Conservation (phyloP, 371 early-diverging fungal species). For the Lichtheimia corymbifera region DNA sequence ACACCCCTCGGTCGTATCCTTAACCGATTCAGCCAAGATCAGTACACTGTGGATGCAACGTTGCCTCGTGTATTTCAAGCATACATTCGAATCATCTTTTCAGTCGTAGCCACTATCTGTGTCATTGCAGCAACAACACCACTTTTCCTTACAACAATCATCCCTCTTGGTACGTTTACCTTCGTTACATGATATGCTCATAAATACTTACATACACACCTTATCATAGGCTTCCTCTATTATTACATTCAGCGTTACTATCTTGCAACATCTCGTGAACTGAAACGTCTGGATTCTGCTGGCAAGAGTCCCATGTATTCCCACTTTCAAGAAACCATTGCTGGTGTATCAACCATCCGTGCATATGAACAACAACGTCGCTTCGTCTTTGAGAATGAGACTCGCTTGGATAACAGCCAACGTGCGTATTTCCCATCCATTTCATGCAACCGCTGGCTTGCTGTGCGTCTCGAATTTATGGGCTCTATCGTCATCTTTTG, state of each 20-base stretch:
- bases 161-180: slow-evolving; percentile 48
- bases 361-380: slow-evolving; percentile 75
- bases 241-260: slow-evolving; percentile 71
- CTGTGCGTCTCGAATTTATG: slow-evolving; percentile 83
- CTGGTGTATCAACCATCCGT: slow-evolving; percentile 81
- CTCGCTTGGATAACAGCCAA: slow-evolving; percentile 78
- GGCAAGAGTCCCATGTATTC: slow-evolving; percentile 84
- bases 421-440: slow-evolving; percentile 81
- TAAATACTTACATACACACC: not conserved
- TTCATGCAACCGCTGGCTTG: slow-evolving; percentile 88
- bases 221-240: slow-evolving; percentile 50
- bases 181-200: not conserved
- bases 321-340: slow-evolving; percentile 77
- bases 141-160: slow-evolving; percentile 52
- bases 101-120: slow-evolving; percentile 57
- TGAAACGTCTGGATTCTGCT: slow-evolving; percentile 81
- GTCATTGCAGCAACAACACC: slow-evolving; percentile 69
- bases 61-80: slow-evolving; percentile 68
- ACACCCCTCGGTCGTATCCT: slow-evolving; percentile 89
- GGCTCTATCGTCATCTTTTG: slow-evolving; percentile 67
- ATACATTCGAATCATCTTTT: slow-evolving; percentile 49
- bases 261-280: slow-evolving; percentile 71
- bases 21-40: slow-evolving; percentile 88
- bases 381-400: slow-evolving; percentile 75
- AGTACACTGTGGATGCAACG: slow-evolving; percentile 80